Conservation (phyloP, 345 rosid genomes). For the Rhizophora apiculata region DNA sequence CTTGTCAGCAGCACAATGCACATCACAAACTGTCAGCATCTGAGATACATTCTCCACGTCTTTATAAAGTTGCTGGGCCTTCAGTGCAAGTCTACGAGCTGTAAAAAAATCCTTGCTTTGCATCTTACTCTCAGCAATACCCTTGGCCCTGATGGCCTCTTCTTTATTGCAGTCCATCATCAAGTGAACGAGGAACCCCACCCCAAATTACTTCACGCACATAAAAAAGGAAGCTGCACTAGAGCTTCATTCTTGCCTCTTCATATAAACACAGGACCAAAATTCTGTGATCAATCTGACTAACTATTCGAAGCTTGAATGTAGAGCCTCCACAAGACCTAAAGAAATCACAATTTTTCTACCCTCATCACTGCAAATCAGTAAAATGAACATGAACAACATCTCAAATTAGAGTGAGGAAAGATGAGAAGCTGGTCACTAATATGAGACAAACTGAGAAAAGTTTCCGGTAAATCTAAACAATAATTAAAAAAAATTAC, state of each 20-base stretch:
- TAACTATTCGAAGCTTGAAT: background rate
- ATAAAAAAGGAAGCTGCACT: background rate
- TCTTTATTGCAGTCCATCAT: constrained; percentile 82
- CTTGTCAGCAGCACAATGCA: constrained; percentile 66
- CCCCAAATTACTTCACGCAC: constrained; percentile 7
- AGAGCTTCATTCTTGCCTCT: constrained; percentile 2
- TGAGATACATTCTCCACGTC: constrained; percentile 60
- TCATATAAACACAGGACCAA: background rate
- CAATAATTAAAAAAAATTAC: too few relatives aligned
- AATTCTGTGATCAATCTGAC: too few relatives aligned
- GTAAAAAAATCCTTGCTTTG: constrained; percentile 47
- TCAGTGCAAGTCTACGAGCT: constrained; percentile 62
- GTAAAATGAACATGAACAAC: background rate
- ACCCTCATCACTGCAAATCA: constrained; percentile 11
- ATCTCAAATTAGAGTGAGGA: too few relatives aligned
- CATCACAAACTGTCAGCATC: constrained; percentile 78
- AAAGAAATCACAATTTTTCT: constrained; percentile 5
- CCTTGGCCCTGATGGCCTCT: constrained; percentile 84
- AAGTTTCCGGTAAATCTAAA: too few relatives aligned
- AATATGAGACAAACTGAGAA: too few relatives aligned
- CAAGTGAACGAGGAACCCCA: constrained; percentile 5
- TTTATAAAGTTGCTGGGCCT: constrained; percentile 61
- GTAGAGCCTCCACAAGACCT: background rate
- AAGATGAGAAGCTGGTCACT: too few relatives aligned
- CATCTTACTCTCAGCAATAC: constrained; percentile 63